phyloP scores from a whole-genome alignment of 2,329 filamentous ascomycete species.

The Colletotrichum horii region DNA sequence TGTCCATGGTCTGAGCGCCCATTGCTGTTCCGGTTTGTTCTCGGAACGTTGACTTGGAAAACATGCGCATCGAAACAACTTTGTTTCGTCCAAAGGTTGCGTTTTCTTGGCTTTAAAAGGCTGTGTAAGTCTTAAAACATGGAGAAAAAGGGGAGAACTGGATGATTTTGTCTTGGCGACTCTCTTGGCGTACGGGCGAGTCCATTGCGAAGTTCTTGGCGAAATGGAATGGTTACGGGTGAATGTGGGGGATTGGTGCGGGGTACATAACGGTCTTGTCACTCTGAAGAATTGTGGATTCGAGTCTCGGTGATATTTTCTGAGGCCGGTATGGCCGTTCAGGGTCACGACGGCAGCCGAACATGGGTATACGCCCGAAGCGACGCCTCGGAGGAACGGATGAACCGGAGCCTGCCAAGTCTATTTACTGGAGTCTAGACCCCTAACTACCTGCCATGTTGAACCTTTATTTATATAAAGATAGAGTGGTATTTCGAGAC shows the following conservation, averaged over 20 bases:
- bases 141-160: neutral
- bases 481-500: neutral
- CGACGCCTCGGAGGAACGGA: neutral
- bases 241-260: conserved; percentile 3
- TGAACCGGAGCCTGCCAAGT: neutral
- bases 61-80: neutral
- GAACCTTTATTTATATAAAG: neutral
- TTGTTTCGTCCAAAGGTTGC: conserved; percentile 6
- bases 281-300: neutral
- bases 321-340: neutral
- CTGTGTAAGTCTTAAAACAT: neutral
- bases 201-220: neutral
- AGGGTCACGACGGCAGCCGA: neutral
- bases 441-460: neutral
- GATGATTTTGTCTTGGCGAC: neutral
- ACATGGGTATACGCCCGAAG: neutral
- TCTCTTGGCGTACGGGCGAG: neutral
- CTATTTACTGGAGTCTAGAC: neutral
- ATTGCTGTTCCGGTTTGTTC: neutral
- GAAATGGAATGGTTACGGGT: neutral
- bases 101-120: neutral
- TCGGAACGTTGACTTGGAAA: neutral
- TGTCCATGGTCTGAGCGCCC: neutral
- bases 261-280: neutral
- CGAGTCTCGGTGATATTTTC: neutral